Base-by-base conservation (phyloP, 2,329 filamentous ascomycete species). In the Endoconidiophora polonica region DNA sequence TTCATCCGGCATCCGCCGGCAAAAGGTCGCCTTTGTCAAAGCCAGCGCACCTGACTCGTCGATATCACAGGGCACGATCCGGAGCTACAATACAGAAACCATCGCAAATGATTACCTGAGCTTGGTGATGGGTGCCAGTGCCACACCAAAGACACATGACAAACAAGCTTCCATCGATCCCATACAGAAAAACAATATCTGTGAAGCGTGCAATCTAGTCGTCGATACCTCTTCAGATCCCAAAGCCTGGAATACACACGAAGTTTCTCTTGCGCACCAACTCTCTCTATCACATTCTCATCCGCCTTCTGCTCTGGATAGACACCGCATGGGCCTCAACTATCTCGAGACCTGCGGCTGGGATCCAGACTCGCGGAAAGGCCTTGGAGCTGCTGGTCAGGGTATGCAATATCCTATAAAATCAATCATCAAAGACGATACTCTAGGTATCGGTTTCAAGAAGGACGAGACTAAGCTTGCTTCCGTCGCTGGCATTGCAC, bases 341-440 rank as follows among this genome's bases (percentile, higher is more conserved):
- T 75, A 82, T 24, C 70, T 88, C 29, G 68, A 76, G 48, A 69
- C 74, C 0, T 73, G 82, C 52, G 83, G 83, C 24, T 88, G 82
- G 77, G 79, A 88, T 57, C 81, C 83, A 0, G 83, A 88, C 62
- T 69, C 76, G 24, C 69, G 86, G 2, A 63, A 67, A 14, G 88
- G 88, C 0, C 69, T 95, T 0, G 88, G 88, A 0, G 73, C 73
- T 7, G 65, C 67, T 2, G 79, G 83, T 1, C 76, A 83, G 56
- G 88, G 88, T 2, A 80, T 86, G 54, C 70, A 81, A 39, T 80
- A 79, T 56, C 88, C 88, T 1, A 70, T 95, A 55, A 86, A 86
- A 60, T 68, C 76, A 1, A 73, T 71, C 52, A 67, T 73, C 49
- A 94, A 94, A 64, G 73, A 79, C 41, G 77, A 90, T 59, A 86